Evolutionary conservation across 805 yeast species (phyloP), one percentile per base, ranked within the genome.

Genomic region (Aciculoconidium aculeatum): DNA sequence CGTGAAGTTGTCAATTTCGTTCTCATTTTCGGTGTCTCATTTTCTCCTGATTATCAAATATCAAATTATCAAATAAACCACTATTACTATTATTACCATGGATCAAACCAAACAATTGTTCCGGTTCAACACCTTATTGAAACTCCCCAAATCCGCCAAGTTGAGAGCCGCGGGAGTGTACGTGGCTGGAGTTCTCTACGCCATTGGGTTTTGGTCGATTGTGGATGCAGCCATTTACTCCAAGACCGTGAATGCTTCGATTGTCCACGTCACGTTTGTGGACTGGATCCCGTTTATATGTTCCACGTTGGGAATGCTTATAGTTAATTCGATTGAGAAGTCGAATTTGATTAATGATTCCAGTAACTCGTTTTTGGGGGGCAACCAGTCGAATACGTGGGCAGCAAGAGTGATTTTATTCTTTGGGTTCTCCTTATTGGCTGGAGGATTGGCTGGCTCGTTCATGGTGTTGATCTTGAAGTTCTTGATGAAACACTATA

Each of bases 201-300:
- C 96, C 21, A 54, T 81, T 31, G 97, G 95, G 6, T 79, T 90
- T 51, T 90, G 96, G 94, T 62, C 80, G 12, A 75, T 90, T 56
- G 57, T 92, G 11, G 97, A 90, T 56, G 85, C 95, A 1, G 87
- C 94, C 2, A 70, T 92, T 19, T 90, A 75, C 56, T 81, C 94
- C 24, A 79, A 76, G 40, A 80, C 86, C 11, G 80, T 79, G 27
- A 90, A 90, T 62, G 95, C 87, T 1, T 80, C 95, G 0, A 65
- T 67, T 24, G 85, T 87, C 5, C 96, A 90, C 52, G 85, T 92
- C 16, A 77, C 90, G 4, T 84, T 90, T 49, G 80, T 85, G 22
- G 98, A 90, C 59, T 90, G 98, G 98, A 75, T 92, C 29, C 98
- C 98, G 4, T 77, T 83, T 40, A 70, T 90, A 16, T 82, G 96